phyloP scores from a whole-genome alignment of 768 basidiomycete genomes.

The Pholiota conissans region DNA sequence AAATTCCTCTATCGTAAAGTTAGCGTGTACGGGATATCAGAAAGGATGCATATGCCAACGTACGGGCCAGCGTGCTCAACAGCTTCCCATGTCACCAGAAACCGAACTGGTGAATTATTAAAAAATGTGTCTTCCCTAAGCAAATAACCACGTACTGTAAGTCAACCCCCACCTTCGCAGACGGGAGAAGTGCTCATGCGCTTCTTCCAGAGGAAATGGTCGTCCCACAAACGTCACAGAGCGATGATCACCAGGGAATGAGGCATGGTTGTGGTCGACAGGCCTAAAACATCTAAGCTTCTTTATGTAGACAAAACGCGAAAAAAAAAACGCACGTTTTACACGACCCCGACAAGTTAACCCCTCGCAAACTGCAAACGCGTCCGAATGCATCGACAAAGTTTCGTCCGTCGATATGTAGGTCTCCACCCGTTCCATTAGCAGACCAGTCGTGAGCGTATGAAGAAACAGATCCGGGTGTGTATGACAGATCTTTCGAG shows the following conservation, averaged over 20 bases:
- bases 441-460: constrained; percentile 78
- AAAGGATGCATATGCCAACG: constrained; percentile 29
- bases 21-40: neutral
- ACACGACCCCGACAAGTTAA: constrained; percentile 79
- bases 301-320: neutral
- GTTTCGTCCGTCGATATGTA: constrained; percentile 70
- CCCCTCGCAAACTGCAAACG: constrained; percentile 79
- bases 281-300: constrained; percentile 46
- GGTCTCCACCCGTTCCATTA: constrained; percentile 50
- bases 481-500: constrained; percentile 43
- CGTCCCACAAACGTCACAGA: constrained; percentile 83
- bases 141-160: constrained; percentile 57
- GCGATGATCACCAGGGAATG: constrained; percentile 65
- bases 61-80: constrained; percentile 93
- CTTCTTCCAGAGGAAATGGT: constrained; percentile 90
- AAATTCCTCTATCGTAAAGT: constrained; percentile 59
- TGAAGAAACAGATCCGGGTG: constrained; percentile 45
- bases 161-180: constrained; percentile 86
- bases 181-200: constrained; percentile 79
- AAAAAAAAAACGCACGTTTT: constrained; percentile 62
- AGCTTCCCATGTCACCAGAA: constrained; percentile 97
- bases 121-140: neutral
- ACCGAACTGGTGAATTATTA: constrained; percentile 58
- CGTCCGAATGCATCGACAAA: constrained; percentile 82
- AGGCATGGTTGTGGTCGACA: constrained; percentile 61